Conservation (phyloP, 805 yeast genomes). For the Yamadazyma akitaensis region DNA sequence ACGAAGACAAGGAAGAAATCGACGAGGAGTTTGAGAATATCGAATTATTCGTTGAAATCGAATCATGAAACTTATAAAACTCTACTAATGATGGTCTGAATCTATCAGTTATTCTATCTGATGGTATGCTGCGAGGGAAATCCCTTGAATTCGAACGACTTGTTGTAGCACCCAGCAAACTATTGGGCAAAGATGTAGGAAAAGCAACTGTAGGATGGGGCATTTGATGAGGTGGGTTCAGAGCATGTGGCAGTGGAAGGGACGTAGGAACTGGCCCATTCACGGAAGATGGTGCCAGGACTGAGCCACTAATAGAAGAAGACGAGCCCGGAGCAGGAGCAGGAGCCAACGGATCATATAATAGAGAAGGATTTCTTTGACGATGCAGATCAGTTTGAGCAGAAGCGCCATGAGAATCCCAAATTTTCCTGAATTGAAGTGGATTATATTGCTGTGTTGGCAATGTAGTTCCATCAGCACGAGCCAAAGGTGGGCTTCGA, state of each 20-base stretch:
- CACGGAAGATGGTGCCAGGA: neutral
- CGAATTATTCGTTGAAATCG: conserved; percentile 22
- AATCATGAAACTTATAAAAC: conserved; percentile 16
- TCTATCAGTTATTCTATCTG: conserved; percentile 17
- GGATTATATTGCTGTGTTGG: conserved; percentile 23
- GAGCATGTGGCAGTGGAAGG: neutral
- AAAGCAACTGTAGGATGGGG: neutral
- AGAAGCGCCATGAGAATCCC: conserved; percentile 20
- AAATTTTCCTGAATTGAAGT: conserved; percentile 34
- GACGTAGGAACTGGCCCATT: neutral
- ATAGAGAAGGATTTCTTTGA: conserved; percentile 43
- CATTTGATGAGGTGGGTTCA: neutral
- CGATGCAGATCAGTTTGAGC: conserved; percentile 20
- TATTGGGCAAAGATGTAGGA: neutral
- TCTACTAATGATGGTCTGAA: conserved; percentile 37
- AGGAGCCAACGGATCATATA: conserved; percentile 50
- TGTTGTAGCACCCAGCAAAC: neutral
- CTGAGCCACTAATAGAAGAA: neutral
- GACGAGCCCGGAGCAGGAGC: conserved; percentile 19
- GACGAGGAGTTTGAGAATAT: conserved; percentile 37
- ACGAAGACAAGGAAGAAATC: conserved; percentile 25
- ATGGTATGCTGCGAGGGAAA: conserved; percentile 16
- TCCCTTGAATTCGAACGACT: conserved; percentile 8
- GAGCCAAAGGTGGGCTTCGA: conserved; percentile 1
- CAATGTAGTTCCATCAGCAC: conserved; percentile 1